A percentile compares a stretch with the other conserved stretches of the same genome.
phyloP scores from a whole-genome alignment of 2,329 filamentous ascomycete genomes.

The Trichophyton benhamiae region DNA sequence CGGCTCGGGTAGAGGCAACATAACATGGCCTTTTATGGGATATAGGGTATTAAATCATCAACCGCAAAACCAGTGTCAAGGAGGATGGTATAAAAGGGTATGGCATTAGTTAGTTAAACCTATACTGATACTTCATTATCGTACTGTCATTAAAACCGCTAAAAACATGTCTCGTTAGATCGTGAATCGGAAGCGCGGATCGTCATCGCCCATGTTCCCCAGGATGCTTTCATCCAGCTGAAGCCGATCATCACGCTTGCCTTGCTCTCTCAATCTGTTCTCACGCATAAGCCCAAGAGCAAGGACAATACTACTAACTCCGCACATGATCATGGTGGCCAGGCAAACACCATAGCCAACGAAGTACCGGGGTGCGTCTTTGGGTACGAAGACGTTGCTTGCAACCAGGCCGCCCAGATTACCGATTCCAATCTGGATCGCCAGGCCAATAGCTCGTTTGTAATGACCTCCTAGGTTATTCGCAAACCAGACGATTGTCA shows the following conservation, averaged over 20 bases:
- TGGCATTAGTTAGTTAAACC: background rate
- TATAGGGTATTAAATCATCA: background rate
- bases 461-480: slow-evolving; percentile 42
- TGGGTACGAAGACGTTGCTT: slow-evolving; percentile 8
- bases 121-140: background rate
- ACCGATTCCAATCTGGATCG: slow-evolving; percentile 45
- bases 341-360: slow-evolving; percentile 11
- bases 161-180: slow-evolving; percentile 12
- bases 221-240: slow-evolving; percentile 17
- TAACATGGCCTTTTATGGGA: background rate
- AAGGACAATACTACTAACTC: slow-evolving; percentile 18
- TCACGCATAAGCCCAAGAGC: slow-evolving; percentile 18
- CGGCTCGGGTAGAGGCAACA: background rate
- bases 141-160: background rate
- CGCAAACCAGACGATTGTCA: slow-evolving; percentile 39
- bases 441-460: slow-evolving; percentile 44
- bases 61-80: background rate
- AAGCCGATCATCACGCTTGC: slow-evolving; percentile 18
- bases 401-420: slow-evolving; percentile 25
- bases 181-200: slow-evolving; percentile 25
- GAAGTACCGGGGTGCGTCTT: background rate
- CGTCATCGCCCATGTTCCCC: slow-evolving; percentile 24
- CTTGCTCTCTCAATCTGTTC: slow-evolving; percentile 21
- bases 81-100: background rate
- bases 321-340: slow-evolving; percentile 21